Base-by-base conservation (phyloP, 2,329 filamentous ascomycete species). In the Lasiodiplodia gonubiensis region DNA sequence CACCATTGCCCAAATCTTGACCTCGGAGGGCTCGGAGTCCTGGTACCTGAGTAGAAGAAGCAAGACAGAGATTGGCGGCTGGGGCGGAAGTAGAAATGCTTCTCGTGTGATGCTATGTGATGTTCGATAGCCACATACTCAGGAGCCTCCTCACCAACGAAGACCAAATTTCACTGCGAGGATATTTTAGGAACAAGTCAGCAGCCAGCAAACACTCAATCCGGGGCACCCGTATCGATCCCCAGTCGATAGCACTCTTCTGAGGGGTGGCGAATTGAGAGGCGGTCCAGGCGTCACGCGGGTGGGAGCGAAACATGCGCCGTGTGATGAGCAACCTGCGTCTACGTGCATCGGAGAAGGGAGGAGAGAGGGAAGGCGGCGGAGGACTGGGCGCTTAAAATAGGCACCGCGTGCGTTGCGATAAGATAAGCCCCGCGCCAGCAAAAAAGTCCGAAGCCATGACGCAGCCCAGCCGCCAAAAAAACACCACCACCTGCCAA, bases 401-500 rank as follows among this genome's bases (percentile, higher is more conserved):
- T 51, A 66, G 64, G 27, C 5, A 25, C 39, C 27, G 39, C 53
- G 42, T 51, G 59, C 57, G 57, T 23, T 66, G 35, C 63, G 63
- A 66, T 66, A 60, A 48, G 64, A 52, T 61, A 67, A 51, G 65
- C 27, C 54, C 65, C 54, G 33, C 65, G 33, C 3, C 6, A 42
- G 39, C 53, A 66, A 52, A 67, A 67, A 67, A 61, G 46, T 60
- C 33, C n/a, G 8, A 16, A 37, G 42, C 64, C 64, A 67, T 67
- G 65, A 67, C 65, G 65, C 65, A 67, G 27, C 30, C 25, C 27
- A 23, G 11, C 5, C 55, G n/a, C 23, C 25, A 10, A 21, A 53
- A 14, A 18, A 21, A 6, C 39, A 66, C 54, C 27, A 46, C 27
- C 53, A 5, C 18, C 25, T 11, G 33, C 54, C 70, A 76, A 63